Percentiles rank a stretch among this genome's conserved stretches.
These are phyloP conservation scores for Neocucurbitaria cava DNA, from an alignment of 2,329 filamentous ascomycete species.

Conservation along the genomic window DNA sequence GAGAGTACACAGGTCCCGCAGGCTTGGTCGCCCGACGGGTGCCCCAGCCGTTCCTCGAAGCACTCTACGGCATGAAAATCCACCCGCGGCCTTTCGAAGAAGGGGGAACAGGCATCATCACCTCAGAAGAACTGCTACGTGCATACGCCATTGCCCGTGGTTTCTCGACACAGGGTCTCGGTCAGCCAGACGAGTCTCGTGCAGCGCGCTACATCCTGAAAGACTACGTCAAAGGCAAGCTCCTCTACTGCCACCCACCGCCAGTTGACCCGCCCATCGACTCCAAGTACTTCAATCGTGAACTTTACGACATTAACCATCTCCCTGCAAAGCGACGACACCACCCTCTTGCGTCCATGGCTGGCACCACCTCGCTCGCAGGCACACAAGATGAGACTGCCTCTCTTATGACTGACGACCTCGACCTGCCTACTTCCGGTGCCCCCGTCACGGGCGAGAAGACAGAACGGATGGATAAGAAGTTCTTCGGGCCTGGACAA, in stretches of 20 bases:
- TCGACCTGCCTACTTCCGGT: conserved; percentile 50
- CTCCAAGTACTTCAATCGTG: conserved; percentile 79
- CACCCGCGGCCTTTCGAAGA: conserved; percentile 81
- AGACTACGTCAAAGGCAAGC: conserved; percentile 96
- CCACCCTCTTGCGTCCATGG: conserved; percentile 61
- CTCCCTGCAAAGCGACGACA: conserved; percentile 81
- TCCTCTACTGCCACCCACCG: conserved; percentile 89
- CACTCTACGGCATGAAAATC: conserved; percentile 92
- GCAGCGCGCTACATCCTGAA: conserved; percentile 91
- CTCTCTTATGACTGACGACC: conserved; percentile 53
- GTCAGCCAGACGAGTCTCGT: conserved; percentile 91
- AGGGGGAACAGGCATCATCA: conserved; percentile 87
- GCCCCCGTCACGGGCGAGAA: conserved; percentile 67
- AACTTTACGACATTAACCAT: conserved; percentile 83
- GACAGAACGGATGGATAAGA: conserved; percentile 78
- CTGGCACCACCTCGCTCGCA: conserved; percentile 44
- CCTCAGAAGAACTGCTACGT: conserved; percentile 81
- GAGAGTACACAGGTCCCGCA: conserved; percentile 88
- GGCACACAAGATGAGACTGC: conserved; percentile 40
- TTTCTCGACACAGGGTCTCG: conserved; percentile 86
- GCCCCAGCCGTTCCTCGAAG: conserved; percentile 87
- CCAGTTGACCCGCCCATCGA: conserved; percentile 72
- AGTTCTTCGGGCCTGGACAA: conserved; percentile 79
- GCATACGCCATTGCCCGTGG: conserved; percentile 90
- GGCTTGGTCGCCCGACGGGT: conserved; percentile 84